phyloP scores from a whole-genome alignment of 192 early-diverging fungal species.

The Backusella macrospora region DNA sequence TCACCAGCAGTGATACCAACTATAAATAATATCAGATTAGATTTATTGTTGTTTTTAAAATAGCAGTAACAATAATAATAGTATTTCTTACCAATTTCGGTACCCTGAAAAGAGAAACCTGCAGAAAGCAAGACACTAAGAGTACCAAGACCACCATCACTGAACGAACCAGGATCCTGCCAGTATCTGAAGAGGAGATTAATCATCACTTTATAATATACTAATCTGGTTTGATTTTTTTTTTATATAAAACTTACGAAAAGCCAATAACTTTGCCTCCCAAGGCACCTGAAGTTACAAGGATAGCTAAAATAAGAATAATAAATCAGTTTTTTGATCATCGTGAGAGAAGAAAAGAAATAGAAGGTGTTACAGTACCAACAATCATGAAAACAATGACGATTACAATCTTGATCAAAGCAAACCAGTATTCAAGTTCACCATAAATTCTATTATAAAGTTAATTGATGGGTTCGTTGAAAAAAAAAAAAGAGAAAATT shows the following conservation, averaged over 20 bases:
- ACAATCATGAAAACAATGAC: conserved; percentile 81
- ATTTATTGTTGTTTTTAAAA: neutral
- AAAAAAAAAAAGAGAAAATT: neutral
- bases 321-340: neutral
- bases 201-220: neutral
- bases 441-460: conserved; percentile 67
- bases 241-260: conserved; percentile 1
- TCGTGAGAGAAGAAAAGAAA: neutral
- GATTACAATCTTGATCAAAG: conserved; percentile 74
- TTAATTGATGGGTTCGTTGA: neutral
- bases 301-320: conserved; percentile 36
- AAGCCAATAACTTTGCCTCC: conserved; percentile 58
- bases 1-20: conserved; percentile 91
- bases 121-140: conserved; percentile 71
- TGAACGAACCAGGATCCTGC: conserved; percentile 65
- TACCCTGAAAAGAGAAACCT: conserved; percentile 84
- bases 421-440: conserved; percentile 85
- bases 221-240: neutral
- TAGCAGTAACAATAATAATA: neutral
- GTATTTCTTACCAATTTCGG: conserved; percentile 61
- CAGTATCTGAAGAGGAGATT: conserved; percentile 55
- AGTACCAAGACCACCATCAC: conserved; percentile 55
- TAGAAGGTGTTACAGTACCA: conserved; percentile 3
- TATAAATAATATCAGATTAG: neutral
- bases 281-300: conserved; percentile 61